These are phyloP conservation scores for Pseudopyrenochaeta lycopersici DNA, from an alignment of 2,329 filamentous ascomycete species.

Conservation along the genomic window DNA sequence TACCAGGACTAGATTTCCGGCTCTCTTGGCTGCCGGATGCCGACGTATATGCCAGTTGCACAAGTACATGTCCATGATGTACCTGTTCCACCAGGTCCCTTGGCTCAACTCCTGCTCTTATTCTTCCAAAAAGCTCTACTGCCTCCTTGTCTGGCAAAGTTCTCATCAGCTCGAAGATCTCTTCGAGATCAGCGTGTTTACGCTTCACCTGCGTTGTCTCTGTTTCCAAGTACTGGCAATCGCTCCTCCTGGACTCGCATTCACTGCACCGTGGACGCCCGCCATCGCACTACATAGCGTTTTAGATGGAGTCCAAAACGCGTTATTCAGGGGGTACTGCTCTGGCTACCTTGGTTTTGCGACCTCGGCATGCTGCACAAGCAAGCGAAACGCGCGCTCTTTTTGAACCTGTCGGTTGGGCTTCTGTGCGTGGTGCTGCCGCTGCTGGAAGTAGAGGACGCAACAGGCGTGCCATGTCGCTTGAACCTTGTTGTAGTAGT, in stretches of 20 bases:
- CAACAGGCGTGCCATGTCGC: conserved; percentile 9
- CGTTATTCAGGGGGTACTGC: background rate
- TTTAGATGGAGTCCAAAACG: conserved; percentile 4
- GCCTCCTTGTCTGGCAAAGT: conserved; percentile 19
- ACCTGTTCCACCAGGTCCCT: conserved; percentile 24
- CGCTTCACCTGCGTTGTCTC: conserved; percentile 21
- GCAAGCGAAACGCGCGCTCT: conserved; percentile 22
- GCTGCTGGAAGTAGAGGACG: conserved; percentile 22
- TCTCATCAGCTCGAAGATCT: conserved; percentile 21
- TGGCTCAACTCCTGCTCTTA: conserved; percentile 23
- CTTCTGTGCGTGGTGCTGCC: conserved; percentile 10
- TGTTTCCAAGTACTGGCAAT: conserved; percentile 24
- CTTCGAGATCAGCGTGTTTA: conserved; percentile 22
- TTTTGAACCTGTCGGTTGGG: conserved; percentile 12
- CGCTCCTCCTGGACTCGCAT: conserved; percentile 17
- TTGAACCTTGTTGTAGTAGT: background rate
- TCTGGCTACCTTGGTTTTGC: conserved; percentile 26
- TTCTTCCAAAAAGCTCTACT: conserved; percentile 12
- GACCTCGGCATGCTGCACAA: conserved; percentile 26
- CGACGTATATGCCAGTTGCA: conserved; percentile 16
- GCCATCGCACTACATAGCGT: conserved; percentile 21
- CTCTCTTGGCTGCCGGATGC: conserved; percentile 2
- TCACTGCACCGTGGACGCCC: conserved; percentile 23
- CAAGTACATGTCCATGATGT: conserved; percentile 22
- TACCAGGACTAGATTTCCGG: background rate